Conservation (phyloP, 495 filamentous ascomycete genomes). For the Penicillium lividum region DNA sequence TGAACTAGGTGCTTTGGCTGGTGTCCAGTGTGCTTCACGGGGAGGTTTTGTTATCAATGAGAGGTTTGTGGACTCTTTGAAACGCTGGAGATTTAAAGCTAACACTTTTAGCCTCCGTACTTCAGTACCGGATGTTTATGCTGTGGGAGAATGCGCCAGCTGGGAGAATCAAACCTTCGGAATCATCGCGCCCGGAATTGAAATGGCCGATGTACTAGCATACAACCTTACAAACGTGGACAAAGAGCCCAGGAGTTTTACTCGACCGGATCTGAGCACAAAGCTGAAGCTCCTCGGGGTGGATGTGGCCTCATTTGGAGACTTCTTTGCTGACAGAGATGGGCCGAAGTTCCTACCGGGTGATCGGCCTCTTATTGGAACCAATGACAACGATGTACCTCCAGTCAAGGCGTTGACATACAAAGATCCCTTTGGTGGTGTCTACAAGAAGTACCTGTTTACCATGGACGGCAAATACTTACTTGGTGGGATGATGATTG, state of each 20-base stretch:
- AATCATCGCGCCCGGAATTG: constrained; percentile 89
- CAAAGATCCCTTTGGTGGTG: constrained; percentile 88
- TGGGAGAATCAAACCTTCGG: constrained; percentile 95
- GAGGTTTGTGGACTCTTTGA: constrained; percentile 31
- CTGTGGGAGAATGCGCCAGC: constrained; percentile 92
- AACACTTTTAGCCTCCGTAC: constrained; percentile 61
- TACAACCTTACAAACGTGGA: constrained; percentile 90
- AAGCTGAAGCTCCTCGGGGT: constrained; percentile 93
- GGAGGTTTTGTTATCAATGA: constrained; percentile 78
- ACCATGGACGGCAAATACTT: constrained; percentile 91
- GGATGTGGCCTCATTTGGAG: constrained; percentile 92
- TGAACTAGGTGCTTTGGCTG: constrained; percentile 69
- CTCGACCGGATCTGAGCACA: constrained; percentile 86
- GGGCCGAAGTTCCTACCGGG: constrained; percentile 75
- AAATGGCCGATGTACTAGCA: constrained; percentile 95
- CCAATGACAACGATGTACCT: constrained; percentile 36
- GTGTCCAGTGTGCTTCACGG: constrained; percentile 71
- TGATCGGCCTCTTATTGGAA: constrained; percentile 36
- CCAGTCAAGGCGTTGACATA: constrained; percentile 87
- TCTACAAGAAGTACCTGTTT: constrained; percentile 97
- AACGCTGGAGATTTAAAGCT: background rate
- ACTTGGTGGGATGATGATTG: constrained; percentile 98
- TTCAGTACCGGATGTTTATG: constrained; percentile 74
- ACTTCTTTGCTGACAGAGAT: constrained; percentile 93
- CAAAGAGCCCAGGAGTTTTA: constrained; percentile 71